Evolutionary conservation across 106 monocot species (phyloP).

Genomic region (Triglochin maritima): DNA sequence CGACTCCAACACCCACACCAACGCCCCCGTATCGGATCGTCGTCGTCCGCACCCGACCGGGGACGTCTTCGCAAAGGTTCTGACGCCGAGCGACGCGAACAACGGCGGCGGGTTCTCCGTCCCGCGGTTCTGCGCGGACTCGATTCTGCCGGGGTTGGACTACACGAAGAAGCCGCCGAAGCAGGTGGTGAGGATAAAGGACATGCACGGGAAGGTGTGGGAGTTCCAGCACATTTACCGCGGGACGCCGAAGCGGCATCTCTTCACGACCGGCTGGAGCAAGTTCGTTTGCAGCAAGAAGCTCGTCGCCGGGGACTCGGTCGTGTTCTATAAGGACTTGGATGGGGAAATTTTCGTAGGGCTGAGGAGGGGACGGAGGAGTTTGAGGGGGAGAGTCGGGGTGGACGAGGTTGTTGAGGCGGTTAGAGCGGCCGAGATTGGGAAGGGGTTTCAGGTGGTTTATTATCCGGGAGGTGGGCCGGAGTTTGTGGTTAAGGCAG

Average conservation of each 20-base stretch:
- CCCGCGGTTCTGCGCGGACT: conserved; percentile 52
- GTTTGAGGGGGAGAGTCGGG: conserved; percentile 19
- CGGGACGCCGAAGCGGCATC: conserved; percentile 50
- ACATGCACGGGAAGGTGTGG: conserved; percentile 45
- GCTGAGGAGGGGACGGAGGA: conserved; percentile 25
- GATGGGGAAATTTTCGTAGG: conserved; percentile 31
- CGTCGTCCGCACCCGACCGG: too few relatives aligned
- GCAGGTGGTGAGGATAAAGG: conserved; percentile 30
- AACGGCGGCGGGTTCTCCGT: conserved; percentile 81
- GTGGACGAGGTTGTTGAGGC: conserved; percentile 40
- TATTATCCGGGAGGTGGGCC: conserved; percentile 36
- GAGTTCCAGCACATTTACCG: conserved; percentile 64
- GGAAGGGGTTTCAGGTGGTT: conserved; percentile 31
- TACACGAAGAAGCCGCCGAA: conserved; percentile 22
- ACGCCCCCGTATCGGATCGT: background rate
- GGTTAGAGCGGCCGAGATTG: conserved; percentile 18
- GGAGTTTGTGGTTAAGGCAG: conserved; percentile 48
- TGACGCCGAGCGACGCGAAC: conserved; percentile 72
- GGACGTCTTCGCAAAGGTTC: conserved; percentile 32
- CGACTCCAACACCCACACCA: background rate
- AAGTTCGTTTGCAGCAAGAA: conserved; percentile 53
- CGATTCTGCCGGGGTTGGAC: conserved; percentile 47
- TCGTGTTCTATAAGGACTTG: conserved; percentile 35
- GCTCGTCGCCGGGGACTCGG: conserved; percentile 51
- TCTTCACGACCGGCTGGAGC: conserved; percentile 73